Conservation (phyloP, 768 basidiomycete species). For the Lactarius indigo region DNA sequence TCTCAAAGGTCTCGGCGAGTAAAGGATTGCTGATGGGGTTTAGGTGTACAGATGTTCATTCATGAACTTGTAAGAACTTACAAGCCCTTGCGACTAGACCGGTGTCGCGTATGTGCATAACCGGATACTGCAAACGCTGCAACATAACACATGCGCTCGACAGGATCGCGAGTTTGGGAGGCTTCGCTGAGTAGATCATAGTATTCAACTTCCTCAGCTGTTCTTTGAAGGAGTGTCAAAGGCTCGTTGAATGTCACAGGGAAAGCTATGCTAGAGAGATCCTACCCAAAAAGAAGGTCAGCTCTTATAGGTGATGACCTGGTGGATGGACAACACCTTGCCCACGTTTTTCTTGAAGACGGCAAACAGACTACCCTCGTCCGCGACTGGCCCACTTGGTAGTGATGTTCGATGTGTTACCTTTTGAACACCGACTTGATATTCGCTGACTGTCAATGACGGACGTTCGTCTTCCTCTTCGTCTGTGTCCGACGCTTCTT, state of each 20-base stretch:
- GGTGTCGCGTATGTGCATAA: slow-evolving; percentile 76
- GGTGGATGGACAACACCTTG: slow-evolving; percentile 48
- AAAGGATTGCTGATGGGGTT: slow-evolving; percentile 65
- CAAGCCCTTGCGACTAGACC: slow-evolving; percentile 87
- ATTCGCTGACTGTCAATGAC: slow-evolving; percentile 16
- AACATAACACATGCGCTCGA: slow-evolving; percentile 68
- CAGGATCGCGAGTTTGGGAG: slow-evolving; percentile 49
- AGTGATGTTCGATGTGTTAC: slow-evolving; percentile 52
- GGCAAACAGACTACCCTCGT: slow-evolving; percentile 79
- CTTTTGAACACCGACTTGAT: not conserved
- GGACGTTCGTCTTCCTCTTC: slow-evolving; percentile 32
- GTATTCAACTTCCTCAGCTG: slow-evolving; percentile 85
- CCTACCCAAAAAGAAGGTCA: slow-evolving; percentile 40
- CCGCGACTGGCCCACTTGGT: slow-evolving; percentile 57
- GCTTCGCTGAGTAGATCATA: slow-evolving; percentile 65
- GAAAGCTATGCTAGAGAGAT: slow-evolving; percentile 75
- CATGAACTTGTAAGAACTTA: slow-evolving; percentile 38
- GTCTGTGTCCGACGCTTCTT: slow-evolving; percentile 52
- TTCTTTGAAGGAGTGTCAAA: slow-evolving; percentile 73
- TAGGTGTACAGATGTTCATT: slow-evolving; percentile 3
- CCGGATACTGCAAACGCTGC: slow-evolving; percentile 84
- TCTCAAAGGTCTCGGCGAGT: slow-evolving; percentile 87
- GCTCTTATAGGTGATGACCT: slow-evolving; percentile 4
- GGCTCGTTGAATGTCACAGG: slow-evolving; percentile 94
- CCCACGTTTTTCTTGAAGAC: slow-evolving; percentile 88